Evolutionary conservation across 129 eudicot species (phyloP).

Genomic region (Pseudognaphalium luteoalbum): DNA sequence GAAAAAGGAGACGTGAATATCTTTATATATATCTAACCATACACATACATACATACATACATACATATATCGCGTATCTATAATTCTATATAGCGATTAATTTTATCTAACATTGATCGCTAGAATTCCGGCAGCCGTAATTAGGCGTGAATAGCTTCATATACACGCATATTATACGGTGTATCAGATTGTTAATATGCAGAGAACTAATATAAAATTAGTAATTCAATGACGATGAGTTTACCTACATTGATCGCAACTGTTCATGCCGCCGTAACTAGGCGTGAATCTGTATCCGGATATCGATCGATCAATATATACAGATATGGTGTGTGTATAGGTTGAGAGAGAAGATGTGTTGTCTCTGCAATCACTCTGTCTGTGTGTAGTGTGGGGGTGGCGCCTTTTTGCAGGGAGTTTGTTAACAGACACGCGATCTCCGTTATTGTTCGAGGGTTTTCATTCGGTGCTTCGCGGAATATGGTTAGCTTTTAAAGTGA

Average conservation of each 20-base stretch:
- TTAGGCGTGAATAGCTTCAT: too few species aligned
- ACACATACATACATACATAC: too few species aligned
- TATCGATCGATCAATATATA: conserved; percentile 18
- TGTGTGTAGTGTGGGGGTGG: conserved; percentile 38
- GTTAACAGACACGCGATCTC: conserved; percentile 53
- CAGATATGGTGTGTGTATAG: conserved; percentile 15
- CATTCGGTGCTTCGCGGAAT: conserved; percentile 38
- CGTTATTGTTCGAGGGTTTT: conserved; percentile 28
- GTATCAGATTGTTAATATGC: neutral
- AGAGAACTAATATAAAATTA: neutral
- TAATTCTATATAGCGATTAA: neutral
- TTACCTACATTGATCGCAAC: conserved; percentile 60
- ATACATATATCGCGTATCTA: neutral
- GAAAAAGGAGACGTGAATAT: too few species aligned
- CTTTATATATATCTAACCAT: too few species aligned
- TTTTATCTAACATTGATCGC: neutral
- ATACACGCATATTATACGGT: neutral
- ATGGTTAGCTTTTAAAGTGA: conserved; percentile 5
- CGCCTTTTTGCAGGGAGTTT: conserved; percentile 49
- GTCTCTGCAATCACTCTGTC: conserved; percentile 32
- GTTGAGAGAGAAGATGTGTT: conserved; percentile 23
- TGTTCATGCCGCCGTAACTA: conserved; percentile 22
- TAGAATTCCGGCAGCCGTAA: too few species aligned
- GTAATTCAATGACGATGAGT: conserved; percentile 7
- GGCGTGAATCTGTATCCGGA: conserved; percentile 14